Evolutionary conservation across 352 stramenopile genomes (phyloP), one percentile per base, ranked within the genome.

Genomic region (Phytopythium vexans): DNA sequence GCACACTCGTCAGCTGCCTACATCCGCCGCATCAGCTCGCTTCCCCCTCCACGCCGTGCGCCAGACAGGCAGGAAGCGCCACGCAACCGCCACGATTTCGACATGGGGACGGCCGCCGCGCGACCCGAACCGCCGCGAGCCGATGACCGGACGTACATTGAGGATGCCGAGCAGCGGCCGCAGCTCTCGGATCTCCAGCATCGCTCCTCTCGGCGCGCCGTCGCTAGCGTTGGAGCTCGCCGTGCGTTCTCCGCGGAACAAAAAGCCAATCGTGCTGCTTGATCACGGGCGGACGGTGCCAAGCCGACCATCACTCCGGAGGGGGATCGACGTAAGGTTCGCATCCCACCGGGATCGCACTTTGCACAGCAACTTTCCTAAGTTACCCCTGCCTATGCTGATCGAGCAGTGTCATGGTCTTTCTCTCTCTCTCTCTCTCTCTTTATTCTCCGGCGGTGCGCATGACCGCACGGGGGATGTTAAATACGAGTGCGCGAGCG

Each of bases 161-260:
- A 94, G 76, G 50, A 94, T 86, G 48, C 77, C 62, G 50, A 94
- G 75, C 45, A 94, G 70, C 60, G 81, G 80, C 46, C 81, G 76
- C 60, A 94, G 70, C 57, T 94, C 84, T 71, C 84, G 74, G 56
- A 75, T 86, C 54, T 94, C 84, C 52, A 94, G 65, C 84, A 94
- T 94, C 41, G 38, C 44, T 40, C 44, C 21, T 27, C 21, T 27
- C 21, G 21, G 21, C 21, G 21, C 21, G 21, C 21, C 21, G 21
- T 27, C 21, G 21, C 21, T 27, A 27, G 21, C 21, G 21, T 27
- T 27, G 21, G 21, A 27, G 21, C 21, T 27, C 21, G 21, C 21
- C 21, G 21, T 27, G 21, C 21, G 21, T 27, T 27, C 21, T 27
- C 21, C 21, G 21, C 21, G 21, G 21, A 27, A 27, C 21, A 27